Conservation (phyloP, 345 rosid genomes). For the Conringia planisiliqua region DNA sequence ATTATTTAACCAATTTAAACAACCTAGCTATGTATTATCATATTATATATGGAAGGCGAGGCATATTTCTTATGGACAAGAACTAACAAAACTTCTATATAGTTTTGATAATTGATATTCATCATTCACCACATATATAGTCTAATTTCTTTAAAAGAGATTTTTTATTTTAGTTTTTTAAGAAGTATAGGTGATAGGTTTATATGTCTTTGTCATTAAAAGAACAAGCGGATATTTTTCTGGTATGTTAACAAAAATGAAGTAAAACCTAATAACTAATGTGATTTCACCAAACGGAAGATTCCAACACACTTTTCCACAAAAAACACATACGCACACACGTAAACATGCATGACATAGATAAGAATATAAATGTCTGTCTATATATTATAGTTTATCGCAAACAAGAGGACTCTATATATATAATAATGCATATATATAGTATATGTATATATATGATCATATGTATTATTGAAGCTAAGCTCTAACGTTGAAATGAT, state of each 20-base stretch:
- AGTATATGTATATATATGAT: not conserved
- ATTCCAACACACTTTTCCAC: constrained; percentile 36
- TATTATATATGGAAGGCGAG: not conserved
- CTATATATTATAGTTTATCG: constrained; percentile 10
- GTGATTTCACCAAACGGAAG: constrained; percentile 38
- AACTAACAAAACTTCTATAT: not conserved
- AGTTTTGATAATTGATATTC: not conserved
- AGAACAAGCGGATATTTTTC: constrained; percentile 35
- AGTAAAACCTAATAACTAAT: constrained; percentile 35
- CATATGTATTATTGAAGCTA: constrained; percentile 15
- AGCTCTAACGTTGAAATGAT: constrained; percentile 1
- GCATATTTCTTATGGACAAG: constrained; percentile 2
- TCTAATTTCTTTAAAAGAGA: not conserved
- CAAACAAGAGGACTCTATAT: constrained; percentile 17
- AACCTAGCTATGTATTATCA: constrained; percentile 2
- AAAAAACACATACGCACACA: constrained; percentile 22
- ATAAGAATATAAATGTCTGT: constrained; percentile 6
- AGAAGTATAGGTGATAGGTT: not conserved
- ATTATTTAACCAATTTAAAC: not conserved
- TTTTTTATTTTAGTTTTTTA: not conserved
- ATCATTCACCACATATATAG: not conserved
- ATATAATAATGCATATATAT: constrained; percentile 8
- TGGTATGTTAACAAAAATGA: constrained; percentile 35
- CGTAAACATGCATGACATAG: constrained; percentile 31
- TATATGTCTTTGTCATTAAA: constrained; percentile 27